phyloP scores from a whole-genome alignment of 2,329 filamentous ascomycete species.

The Kalmusia sp. region DNA sequence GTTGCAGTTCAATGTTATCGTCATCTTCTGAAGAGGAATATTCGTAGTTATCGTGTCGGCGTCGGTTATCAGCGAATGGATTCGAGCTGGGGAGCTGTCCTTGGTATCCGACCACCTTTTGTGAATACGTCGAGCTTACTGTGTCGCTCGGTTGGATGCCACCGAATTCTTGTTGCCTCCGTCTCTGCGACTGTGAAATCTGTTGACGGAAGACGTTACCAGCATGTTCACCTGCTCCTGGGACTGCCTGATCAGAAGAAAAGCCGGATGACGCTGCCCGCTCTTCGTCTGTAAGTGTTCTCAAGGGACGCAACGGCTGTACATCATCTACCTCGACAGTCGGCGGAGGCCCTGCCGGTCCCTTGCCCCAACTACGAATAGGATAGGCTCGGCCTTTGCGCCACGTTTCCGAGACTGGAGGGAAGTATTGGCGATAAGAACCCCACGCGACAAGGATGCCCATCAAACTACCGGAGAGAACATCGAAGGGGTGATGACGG shows the following conservation, averaged over 20 bases:
- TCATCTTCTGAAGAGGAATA: slow-evolving; percentile 50
- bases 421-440: slow-evolving; percentile 67
- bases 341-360: slow-evolving; percentile 44
- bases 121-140: slow-evolving; percentile 36
- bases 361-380: slow-evolving; percentile 64
- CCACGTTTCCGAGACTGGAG: slow-evolving; percentile 61
- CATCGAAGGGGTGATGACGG: slow-evolving; percentile 67
- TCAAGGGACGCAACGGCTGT: slow-evolving; percentile 37
- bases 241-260: slow-evolving; percentile 28
- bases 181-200: slow-evolving; percentile 45
- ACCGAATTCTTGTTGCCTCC: slow-evolving; percentile 34
- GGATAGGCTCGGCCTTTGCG: slow-evolving; percentile 66
- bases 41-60: slow-evolving; percentile 43
- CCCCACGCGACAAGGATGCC: slow-evolving; percentile 61
- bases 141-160: slow-evolving; percentile 43
- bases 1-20: slow-evolving; percentile 45
- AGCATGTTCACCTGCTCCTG: slow-evolving; percentile 24
- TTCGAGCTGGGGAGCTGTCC: slow-evolving; percentile 41
- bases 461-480: slow-evolving; percentile 62
- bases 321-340: slow-evolving; percentile 36
- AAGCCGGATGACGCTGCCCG: slow-evolving; percentile 40
- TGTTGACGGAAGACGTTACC: slow-evolving; percentile 49
- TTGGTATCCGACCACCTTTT: slow-evolving; percentile 41
- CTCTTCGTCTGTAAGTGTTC: slow-evolving; percentile 39
- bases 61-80: slow-evolving; percentile 36